These are phyloP conservation scores for Penicillium sp. DNA, from an alignment of 2,329 filamentous ascomycete species.

Conservation along the genomic window DNA sequence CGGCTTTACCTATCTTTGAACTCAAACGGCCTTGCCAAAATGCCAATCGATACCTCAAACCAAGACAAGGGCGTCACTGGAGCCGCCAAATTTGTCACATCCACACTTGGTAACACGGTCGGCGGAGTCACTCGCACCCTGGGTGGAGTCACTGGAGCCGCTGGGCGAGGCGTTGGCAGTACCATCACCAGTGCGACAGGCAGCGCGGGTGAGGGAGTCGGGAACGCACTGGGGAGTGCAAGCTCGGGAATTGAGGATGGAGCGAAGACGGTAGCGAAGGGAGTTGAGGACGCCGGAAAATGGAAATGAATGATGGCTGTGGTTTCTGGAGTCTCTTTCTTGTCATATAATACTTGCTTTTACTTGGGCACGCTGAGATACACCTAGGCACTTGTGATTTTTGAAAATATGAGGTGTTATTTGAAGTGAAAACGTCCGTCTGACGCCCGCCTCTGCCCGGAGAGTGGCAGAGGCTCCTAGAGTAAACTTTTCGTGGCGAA, in stretches of 20 bases:
- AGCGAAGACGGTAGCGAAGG: constrained; percentile 51
- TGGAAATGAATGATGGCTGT: constrained; percentile 40
- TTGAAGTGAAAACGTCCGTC: too few species aligned
- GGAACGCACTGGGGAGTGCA: constrained; percentile 56
- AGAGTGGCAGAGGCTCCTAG: too few species aligned
- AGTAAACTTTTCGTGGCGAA: too few species aligned
- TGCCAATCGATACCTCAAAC: constrained; percentile 20
- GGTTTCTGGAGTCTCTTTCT: background rate
- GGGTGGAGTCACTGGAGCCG: constrained; percentile 58
- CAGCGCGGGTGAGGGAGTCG: constrained; percentile 56
- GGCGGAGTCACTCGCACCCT: constrained; percentile 57
- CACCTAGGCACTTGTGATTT: too few species aligned
- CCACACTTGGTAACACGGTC: constrained; percentile 56
- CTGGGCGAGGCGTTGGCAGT: constrained; percentile 58
- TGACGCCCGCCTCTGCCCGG: too few species aligned
- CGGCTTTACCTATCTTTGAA: background rate
- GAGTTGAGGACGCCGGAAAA: constrained; percentile 60
- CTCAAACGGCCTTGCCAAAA: constrained; percentile 1
- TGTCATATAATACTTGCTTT: too few species aligned
- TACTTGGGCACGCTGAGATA: too few species aligned
- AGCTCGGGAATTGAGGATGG: constrained; percentile 58
- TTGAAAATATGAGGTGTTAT: too few species aligned
- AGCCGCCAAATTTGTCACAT: constrained; percentile 57
- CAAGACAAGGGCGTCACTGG: constrained; percentile 49
- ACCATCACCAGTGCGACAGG: constrained; percentile 58